These are phyloP conservation scores for Astrocystis sublimbata DNA, from an alignment of 495 filamentous ascomycete species.

Conservation along the genomic window DNA sequence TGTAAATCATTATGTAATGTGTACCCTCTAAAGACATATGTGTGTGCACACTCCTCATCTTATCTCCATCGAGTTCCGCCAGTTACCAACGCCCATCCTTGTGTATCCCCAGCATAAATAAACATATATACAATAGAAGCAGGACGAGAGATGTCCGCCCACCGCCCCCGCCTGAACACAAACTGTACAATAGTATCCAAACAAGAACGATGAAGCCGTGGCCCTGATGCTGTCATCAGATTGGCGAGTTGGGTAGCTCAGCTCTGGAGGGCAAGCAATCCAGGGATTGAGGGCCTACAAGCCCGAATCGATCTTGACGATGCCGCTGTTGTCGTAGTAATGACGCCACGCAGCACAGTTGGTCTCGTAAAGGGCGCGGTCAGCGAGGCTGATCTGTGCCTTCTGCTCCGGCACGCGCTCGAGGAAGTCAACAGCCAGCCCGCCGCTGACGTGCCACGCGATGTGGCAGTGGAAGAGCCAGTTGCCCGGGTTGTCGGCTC, in stretches of 20 bases:
- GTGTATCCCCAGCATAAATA: not conserved
- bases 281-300: slow-evolving; percentile 10
- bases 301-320: slow-evolving; percentile 16
- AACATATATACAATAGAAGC: not conserved
- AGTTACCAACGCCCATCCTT: not conserved
- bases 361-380: slow-evolving; percentile 9
- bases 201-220: not conserved
- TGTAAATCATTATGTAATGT: not conserved
- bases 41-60: not conserved
- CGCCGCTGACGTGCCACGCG: slow-evolving; percentile 47
- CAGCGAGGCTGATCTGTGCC: not conserved
- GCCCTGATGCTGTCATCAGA: no score
- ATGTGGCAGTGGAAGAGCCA: slow-evolving; percentile 59
- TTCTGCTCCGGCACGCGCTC: slow-evolving; percentile 32
- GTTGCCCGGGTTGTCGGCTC: slow-evolving; percentile 56
- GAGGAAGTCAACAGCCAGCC: slow-evolving; percentile 50
- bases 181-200: not conserved
- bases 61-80: not conserved
- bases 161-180: not conserved
- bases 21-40: not conserved
- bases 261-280: no score
- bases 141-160: not conserved
- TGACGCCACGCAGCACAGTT: slow-evolving; percentile 23
- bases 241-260: no score
- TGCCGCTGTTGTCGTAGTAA: slow-evolving; percentile 18